Base-by-base conservation (phyloP, 2,329 filamentous ascomycete genomes). In the Pseudogymnoascus sp. region DNA sequence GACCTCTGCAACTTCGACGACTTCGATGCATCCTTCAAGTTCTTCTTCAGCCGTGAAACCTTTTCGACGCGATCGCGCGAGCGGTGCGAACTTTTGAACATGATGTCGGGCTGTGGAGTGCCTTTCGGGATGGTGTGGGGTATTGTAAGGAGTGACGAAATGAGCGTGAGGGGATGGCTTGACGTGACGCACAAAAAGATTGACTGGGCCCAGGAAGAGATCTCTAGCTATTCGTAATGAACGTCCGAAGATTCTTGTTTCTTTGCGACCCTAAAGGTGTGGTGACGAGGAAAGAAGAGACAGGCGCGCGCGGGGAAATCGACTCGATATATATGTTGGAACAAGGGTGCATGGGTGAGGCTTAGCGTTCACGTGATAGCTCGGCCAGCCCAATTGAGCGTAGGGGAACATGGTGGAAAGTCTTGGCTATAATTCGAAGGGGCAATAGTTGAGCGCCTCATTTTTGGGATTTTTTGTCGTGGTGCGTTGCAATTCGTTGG, bases 51-150 rank as follows among this genome's bases (percentile, higher is more conserved):
- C 82, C 91, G 92, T 76, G 86, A 83, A 77, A 89, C 83, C 86
- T 96, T 97, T 80, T 91, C 89, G 77, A 92, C 89, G 73, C 92
- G 90, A 77, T 93, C 88, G 77, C 87, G 88, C 70, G 88, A 87
- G 76, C 87, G 83, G 79, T 94, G 92, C 73, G 92, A 92, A 76
- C 91, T 91, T 80, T 92, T 95, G 83, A 96, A 96, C 91, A 96
- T 96, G 77, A 75, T 62, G 25, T 35, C 31, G 31, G 53, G 50
- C 62, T 61, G 5, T 35, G 50, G 50, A 56, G 14, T 56, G 50
- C 16, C 50, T 67, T 64, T 66, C 63, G 64, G 69, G 64, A 68
- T 67, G 61, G 66, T 56, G 50, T 56, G 59, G 68, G 67, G 67
- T 63, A 40, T 61, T 62, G 59, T 50, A 72, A 70, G 62, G 71